These are phyloP conservation scores for Syncephalastrum sp. DNA, from an alignment of 371 early-diverging fungal species.

Conservation along the genomic window DNA sequence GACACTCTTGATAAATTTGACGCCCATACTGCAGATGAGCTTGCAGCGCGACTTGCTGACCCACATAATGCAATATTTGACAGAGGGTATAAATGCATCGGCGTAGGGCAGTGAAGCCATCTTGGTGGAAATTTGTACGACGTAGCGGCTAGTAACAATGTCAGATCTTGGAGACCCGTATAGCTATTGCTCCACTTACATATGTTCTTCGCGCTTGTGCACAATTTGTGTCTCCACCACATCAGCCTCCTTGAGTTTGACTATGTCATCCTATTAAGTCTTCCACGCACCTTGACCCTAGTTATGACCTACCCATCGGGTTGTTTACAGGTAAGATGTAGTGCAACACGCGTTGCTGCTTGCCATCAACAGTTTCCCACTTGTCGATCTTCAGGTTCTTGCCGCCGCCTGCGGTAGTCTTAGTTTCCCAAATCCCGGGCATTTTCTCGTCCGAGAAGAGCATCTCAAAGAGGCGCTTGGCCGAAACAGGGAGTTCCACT, in stretches of 20 bases:
- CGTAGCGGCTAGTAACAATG: constrained; percentile 29
- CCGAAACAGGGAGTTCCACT: constrained; percentile 53
- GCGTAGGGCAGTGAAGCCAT: constrained; percentile 56
- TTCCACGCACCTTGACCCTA: constrained; percentile 11
- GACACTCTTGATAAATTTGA: constrained; percentile 56
- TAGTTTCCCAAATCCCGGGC: constrained; percentile 42
- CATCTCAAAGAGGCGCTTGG: constrained; percentile 59
- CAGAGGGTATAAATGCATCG: constrained; percentile 58
- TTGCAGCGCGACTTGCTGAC: constrained; percentile 42
- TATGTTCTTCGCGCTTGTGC: constrained; percentile 50
- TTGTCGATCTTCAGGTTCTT: constrained; percentile 37
- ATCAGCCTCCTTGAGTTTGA: constrained; percentile 59
- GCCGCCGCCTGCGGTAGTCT: constrained; percentile 45
- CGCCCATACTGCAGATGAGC: constrained; percentile 49
- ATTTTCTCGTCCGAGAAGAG: constrained; percentile 49
- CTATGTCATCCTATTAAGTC: constrained; percentile 21
- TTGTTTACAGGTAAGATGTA: constrained; percentile 57
- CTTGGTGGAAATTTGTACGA: constrained; percentile 45
- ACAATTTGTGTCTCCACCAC: constrained; percentile 54
- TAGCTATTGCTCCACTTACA: constrained; percentile 22
- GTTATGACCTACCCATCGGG: constrained; percentile 36
- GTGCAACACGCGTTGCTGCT: constrained; percentile 40
- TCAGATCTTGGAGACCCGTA: neutral
- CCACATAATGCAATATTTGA: constrained; percentile 59
- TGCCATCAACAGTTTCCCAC: constrained; percentile 37